phyloP scores from a whole-genome alignment of 805 yeast species.

The Saccharomycopsis guyanensis region DNA sequence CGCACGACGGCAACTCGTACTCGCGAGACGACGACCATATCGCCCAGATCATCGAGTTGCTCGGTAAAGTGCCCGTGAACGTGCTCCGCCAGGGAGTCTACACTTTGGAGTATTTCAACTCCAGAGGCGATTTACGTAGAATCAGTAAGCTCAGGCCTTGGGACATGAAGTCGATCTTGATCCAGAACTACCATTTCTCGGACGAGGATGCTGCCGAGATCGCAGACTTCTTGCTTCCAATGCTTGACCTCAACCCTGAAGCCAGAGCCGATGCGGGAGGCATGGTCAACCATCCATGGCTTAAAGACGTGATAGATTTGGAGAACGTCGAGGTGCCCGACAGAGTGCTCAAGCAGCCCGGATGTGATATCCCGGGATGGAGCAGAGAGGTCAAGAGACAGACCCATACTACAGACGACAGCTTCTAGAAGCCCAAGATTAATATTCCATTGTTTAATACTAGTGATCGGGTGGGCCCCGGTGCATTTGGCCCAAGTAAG shows the following conservation, averaged over 20 bases:
- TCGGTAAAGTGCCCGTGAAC: constrained; percentile 32
- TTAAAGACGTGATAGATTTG: constrained; percentile 64
- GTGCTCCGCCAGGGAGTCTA: constrained; percentile 54
- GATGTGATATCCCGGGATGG: constrained; percentile 92
- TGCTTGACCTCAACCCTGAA: constrained; percentile 75
- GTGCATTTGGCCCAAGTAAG: constrained; percentile 7
- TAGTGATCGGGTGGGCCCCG: neutral
- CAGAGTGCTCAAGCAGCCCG: constrained; percentile 70
- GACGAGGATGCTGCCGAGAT: constrained; percentile 64
- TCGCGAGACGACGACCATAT: constrained; percentile 54
- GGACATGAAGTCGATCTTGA: constrained; percentile 74
- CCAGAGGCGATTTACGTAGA: constrained; percentile 63
- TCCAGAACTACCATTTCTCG: constrained; percentile 76
- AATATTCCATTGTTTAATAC: no score
- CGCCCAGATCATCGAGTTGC: constrained; percentile 52
- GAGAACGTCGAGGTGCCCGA: constrained; percentile 58
- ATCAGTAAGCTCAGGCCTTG: constrained; percentile 82
- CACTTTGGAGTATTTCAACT: constrained; percentile 55
- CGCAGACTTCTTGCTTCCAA: constrained; percentile 72
- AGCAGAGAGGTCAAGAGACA: constrained; percentile 44
- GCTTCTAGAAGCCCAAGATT: no score
- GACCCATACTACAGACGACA: no score
- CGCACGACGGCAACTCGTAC: constrained; percentile 40
- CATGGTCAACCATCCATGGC: constrained; percentile 82
- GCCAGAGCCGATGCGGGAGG: constrained; percentile 94